Evolutionary conservation across 2,329 filamentous ascomycete species (phyloP).

Genomic region (Penicillium sclerotigenum): DNA sequence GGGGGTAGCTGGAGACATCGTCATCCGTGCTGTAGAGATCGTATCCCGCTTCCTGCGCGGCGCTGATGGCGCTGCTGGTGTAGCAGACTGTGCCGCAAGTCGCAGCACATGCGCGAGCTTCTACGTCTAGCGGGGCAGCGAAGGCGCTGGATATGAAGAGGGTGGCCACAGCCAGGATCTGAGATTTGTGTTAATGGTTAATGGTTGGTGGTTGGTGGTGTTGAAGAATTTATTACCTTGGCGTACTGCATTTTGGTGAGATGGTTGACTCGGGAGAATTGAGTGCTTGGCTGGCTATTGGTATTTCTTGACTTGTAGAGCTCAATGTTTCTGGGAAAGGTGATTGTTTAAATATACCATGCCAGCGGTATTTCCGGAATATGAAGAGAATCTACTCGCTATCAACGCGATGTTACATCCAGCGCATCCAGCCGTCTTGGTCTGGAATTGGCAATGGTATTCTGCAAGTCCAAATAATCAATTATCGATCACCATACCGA

Average conservation of each 20-base stretch:
- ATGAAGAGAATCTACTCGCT: neutral
- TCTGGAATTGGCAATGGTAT: neutral
- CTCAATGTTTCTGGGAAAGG: neutral
- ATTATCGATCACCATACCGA: slow-evolving; percentile 1
- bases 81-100: slow-evolving; percentile 57
- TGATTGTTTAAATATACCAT: slow-evolving; percentile 7
- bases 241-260: slow-evolving; percentile 25
- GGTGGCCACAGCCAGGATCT: slow-evolving; percentile 20
- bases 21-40: slow-evolving; percentile 45
- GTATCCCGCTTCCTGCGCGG: slow-evolving; percentile 54
- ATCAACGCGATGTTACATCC: slow-evolving; percentile 18
- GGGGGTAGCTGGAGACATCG: slow-evolving; percentile 51
- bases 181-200: neutral
- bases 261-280: neutral
- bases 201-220: neutral
- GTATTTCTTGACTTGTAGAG: neutral
- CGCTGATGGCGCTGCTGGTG: slow-evolving; percentile 47
- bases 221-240: slow-evolving; percentile 16
- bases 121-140: slow-evolving; percentile 31
- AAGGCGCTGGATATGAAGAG: slow-evolving; percentile 24
- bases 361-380: neutral
- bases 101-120: slow-evolving; percentile 46
- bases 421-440: neutral
- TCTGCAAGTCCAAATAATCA: neutral
- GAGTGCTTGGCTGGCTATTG: neutral